Base-by-base conservation (phyloP, 306 rosid species). In the Clitoria ternatea region DNA sequence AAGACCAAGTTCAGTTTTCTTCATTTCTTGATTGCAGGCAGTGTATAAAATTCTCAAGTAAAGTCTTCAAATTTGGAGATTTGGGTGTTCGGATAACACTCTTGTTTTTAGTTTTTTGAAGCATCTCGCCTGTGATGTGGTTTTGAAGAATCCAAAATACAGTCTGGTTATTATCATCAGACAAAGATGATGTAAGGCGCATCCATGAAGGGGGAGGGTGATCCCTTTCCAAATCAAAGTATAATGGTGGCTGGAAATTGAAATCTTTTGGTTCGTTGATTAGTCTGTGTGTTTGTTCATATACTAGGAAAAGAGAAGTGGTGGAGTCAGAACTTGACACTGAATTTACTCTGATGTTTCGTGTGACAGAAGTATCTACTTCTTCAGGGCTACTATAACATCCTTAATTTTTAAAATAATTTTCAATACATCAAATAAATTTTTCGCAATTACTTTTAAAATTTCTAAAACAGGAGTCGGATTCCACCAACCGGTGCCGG, bases 341-440 rank as follows among this genome's bases (percentile, higher is more conserved):
- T 12, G 95, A 84, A 60, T 80, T 83, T 74, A 81, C 88, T 74
- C 85, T 79, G 0, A 82, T 79, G 49, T 81, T 79, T 79, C 85
- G 87, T 37, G 87, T 79, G 75, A 72, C 72, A 36, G 92, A 90
- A 71, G 88, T 70, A 73, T 84, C 70, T 18, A 83, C 66, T 74
- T 74, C 95, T 69, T 94, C 98, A 40, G 96, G 98, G 81, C 96
- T 94, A 81, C 92, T 82, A n/a, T n/a, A n/a, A n/a, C n/a, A n/a
- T n/a, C n/a, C n/a, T n/a, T n/a, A n/a, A n/a, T n/a, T n/a, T n/a
- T n/a, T n/a, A n/a, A n/a, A n/a, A n/a, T n/a, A n/a, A n/a, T n/a
- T n/a, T n/a, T n/a, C n/a, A n/a, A n/a, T n/a, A n/a, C n/a, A n/a
- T n/a, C n/a, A n/a, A n/a, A n/a, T n/a, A n/a, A n/a, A n/a, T n/a